Base-by-base conservation (phyloP, 257 asterid genomes). In the Gentiana dahurica region DNA sequence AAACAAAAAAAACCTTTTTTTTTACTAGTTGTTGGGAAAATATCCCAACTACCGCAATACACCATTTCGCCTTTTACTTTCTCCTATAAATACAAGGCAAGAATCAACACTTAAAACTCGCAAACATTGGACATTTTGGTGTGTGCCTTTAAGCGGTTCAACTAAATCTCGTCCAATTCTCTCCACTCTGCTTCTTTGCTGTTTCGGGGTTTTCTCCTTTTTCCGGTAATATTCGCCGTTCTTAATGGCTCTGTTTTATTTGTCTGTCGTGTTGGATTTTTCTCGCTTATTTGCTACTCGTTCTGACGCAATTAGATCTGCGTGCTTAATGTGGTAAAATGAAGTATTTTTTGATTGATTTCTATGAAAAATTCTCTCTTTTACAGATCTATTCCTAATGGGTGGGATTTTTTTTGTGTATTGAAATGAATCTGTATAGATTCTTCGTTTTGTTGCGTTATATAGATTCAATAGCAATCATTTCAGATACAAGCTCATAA, bases 51-150 rank as follows among this genome's bases (percentile, higher is more conserved):
- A n/a, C 6, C 47, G 15, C 12, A 11, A n/a, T 24, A 24, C 4
- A 9, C 49, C 55, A 34, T 10, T 11, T 34, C 37, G 55, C 37
- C 48, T 44, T 44, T 36, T 5, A 52, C n/a, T 6, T 11, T 41
- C 54, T 36, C 46, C 57, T 68, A 73, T 73, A 73, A 65, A 65
- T 73, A 68, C 8, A 43, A 48, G 43, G 7, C 65, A 46, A 4
- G 35, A 0, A 4, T 38, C 5, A 1, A 0, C 3, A 10, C 4
- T 0, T 6, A 5, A 44, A 3, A 64, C 71, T 60, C 53, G 69
- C 72, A 66, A 65, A 63, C 61, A 54, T 49, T 65, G 24, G 24
- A 24, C 24, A 24, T 24, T 24, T 24, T 65, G 66, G 71, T 49
- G 56, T n/a, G 10, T 2, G n/a, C 57, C 54, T 48, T 55, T 44